Conservation (phyloP, 495 filamentous ascomycete species). For the Penicillium chermesinum region DNA sequence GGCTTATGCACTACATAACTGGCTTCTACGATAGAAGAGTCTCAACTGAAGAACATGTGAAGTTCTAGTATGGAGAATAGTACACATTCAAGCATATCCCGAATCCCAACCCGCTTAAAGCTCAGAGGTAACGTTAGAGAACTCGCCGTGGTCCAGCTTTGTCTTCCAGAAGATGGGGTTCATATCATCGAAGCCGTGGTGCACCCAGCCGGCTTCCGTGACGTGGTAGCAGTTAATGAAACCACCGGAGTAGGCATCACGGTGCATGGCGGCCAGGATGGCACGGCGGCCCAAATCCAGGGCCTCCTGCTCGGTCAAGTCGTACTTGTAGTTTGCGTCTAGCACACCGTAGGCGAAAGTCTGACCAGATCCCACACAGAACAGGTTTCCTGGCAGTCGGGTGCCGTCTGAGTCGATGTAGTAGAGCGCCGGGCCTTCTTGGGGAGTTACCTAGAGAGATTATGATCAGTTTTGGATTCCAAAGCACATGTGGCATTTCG, state of each 20-base stretch:
- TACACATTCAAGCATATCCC: slow-evolving; percentile 17
- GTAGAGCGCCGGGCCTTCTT: slow-evolving; percentile 95
- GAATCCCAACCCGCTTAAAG: slow-evolving; percentile 35
- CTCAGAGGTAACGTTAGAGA: slow-evolving; percentile 88
- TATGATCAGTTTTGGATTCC: slow-evolving; percentile 3
- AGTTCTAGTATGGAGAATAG: slow-evolving; percentile 17
- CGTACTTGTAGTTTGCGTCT: slow-evolving; percentile 90
- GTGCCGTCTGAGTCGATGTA: slow-evolving; percentile 99
- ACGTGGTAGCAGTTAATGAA: slow-evolving; percentile 99
- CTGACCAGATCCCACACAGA: slow-evolving; percentile 97
- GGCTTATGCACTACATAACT: no score
- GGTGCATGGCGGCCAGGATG: slow-evolving; percentile 95
- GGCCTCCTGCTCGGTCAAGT: slow-evolving; percentile 78
- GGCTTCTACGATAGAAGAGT: no score
- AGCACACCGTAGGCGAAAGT: slow-evolving; percentile 98
- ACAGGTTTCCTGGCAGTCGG: slow-evolving; percentile 84
- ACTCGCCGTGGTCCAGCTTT: slow-evolving; percentile 96
- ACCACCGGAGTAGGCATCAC: slow-evolving; percentile 96
- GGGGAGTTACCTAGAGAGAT: slow-evolving; percentile 56
- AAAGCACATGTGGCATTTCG: background rate
- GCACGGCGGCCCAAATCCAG: slow-evolving; percentile 83
- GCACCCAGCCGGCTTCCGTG: slow-evolving; percentile 97
- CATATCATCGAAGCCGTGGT: slow-evolving; percentile 93
- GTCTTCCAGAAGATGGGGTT: slow-evolving; percentile 99
- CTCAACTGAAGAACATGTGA: slow-evolving; percentile 3